These are phyloP conservation scores for Nothophytophthora sp. DNA, from an alignment of 352 stramenopile genomes.

Conservation along the genomic window DNA sequence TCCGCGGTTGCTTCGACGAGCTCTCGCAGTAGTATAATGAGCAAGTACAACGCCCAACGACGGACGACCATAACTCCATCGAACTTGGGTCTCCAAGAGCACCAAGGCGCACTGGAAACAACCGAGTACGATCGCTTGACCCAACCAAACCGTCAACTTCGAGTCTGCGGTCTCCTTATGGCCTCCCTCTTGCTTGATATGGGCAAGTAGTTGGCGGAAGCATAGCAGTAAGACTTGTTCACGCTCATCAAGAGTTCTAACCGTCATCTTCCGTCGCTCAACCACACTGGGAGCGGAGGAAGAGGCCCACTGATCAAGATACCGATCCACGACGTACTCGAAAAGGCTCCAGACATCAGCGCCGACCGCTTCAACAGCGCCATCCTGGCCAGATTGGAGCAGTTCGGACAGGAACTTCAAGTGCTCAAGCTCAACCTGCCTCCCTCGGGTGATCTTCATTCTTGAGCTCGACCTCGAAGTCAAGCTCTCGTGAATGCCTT, in stretches of 20 bases:
- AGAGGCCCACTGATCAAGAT: slow-evolving; percentile 3
- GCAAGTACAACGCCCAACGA: slow-evolving; percentile 30
- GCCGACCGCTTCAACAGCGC: neutral
- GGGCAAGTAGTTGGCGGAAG: slow-evolving; percentile 10
- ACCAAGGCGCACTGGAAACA: slow-evolving; percentile 31
- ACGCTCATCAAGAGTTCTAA: neutral
- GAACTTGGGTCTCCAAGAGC: slow-evolving; percentile 17
- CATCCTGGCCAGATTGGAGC: neutral
- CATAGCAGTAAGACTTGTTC: slow-evolving; percentile 9
- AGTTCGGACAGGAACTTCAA: slow-evolving; percentile 22
- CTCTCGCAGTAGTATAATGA: slow-evolving; percentile 5
- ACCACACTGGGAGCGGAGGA: neutral
- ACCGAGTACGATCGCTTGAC: slow-evolving; percentile 8
- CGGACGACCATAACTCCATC: neutral
- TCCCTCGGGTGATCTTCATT: neutral
- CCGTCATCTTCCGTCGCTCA: neutral
- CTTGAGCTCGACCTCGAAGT: slow-evolving; percentile 4
- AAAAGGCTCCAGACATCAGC: slow-evolving; percentile 8
- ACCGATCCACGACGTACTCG: slow-evolving; percentile 12
- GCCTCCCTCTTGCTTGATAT: slow-evolving; percentile 1
- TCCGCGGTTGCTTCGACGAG: neutral
- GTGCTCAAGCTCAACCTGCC: slow-evolving; percentile 24
- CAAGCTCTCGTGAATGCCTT: slow-evolving; percentile 13
- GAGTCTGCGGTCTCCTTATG: neutral
- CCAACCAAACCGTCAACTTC: slow-evolving; percentile 18